Evolutionary conservation across 495 filamentous ascomycete species (phyloP).

Genomic region (Chaetomium cochliodes): DNA sequence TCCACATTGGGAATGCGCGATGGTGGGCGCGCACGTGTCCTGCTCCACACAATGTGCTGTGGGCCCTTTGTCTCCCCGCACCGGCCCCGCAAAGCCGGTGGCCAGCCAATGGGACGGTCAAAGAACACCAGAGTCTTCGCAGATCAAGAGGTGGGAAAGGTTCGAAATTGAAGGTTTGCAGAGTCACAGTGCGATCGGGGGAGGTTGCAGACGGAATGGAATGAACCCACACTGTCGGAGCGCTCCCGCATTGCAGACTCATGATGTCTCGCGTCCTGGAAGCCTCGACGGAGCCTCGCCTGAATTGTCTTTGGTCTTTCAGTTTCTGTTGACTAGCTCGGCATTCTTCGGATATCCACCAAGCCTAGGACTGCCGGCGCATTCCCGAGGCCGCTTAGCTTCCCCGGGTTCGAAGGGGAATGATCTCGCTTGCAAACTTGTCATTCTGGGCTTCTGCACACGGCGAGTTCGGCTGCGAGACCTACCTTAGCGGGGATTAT

Average conservation of each 20-base stretch:
- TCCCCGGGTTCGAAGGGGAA: slow-evolving; percentile 2
- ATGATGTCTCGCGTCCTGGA: background rate
- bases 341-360: background rate
- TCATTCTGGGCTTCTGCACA: slow-evolving; percentile 3
- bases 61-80: slow-evolving; percentile 7
- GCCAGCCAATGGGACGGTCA: background rate
- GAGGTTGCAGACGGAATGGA: slow-evolving; percentile 5
- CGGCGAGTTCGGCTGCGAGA: slow-evolving; percentile 12
- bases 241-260: background rate
- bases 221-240: slow-evolving; percentile 8
- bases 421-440: slow-evolving; percentile 7
- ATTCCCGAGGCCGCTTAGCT: slow-evolving; percentile 8
- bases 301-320: background rate
- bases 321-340: background rate
- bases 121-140: background rate
- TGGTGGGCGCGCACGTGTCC: slow-evolving; percentile 2
- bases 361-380: slow-evolving; percentile 7
- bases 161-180: background rate
- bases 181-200: slow-evolving; percentile 12
- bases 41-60: background rate
- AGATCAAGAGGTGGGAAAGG: background rate
- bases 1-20: background rate
- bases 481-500: slow-evolving; percentile 3
- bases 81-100: background rate
- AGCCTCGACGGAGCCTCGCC: background rate